phyloP scores from a whole-genome alignment of 2,329 filamentous ascomycete genomes.

The Colletotrichum paranaense region DNA sequence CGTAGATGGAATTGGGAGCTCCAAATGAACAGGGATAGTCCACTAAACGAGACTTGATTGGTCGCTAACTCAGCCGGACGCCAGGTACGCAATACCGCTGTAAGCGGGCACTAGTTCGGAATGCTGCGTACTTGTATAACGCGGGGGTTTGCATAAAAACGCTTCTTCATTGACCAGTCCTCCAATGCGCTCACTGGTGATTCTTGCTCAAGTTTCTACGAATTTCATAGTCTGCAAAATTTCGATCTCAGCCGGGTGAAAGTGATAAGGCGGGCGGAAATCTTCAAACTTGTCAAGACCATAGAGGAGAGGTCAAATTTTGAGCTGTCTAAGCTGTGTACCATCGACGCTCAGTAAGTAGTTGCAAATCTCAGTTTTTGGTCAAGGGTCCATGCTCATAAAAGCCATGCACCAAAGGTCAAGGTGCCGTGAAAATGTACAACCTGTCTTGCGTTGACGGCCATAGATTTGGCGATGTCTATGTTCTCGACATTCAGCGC shows the following conservation, averaged over 20 bases:
- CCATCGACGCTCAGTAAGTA: background rate
- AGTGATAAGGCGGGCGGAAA: background rate
- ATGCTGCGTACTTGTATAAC: background rate
- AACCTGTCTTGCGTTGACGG: slow-evolving; percentile 51
- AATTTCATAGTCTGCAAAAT: background rate
- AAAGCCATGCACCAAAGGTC: background rate
- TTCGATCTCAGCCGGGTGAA: background rate
- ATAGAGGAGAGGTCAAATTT: background rate
- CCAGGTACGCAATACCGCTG: background rate
- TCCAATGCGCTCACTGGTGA: background rate
- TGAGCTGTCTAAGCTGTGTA: background rate
- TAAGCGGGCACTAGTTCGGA: background rate
- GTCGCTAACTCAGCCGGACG: background rate
- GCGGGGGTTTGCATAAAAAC: slow-evolving; percentile 16
- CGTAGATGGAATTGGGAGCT: slow-evolving; percentile 33
- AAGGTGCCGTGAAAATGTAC: slow-evolving; percentile 49
- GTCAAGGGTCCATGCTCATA: slow-evolving; percentile 14
- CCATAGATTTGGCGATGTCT: slow-evolving; percentile 57
- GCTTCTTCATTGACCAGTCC: background rate
- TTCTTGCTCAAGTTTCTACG: background rate
- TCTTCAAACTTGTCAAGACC: background rate
- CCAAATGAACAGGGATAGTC: slow-evolving; percentile 1
- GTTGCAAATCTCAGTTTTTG: background rate
- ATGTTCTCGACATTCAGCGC: slow-evolving; percentile 69
- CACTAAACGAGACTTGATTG: slow-evolving; percentile 22